Percentiles rank a stretch among this genome's conserved stretches.
Evolutionary conservation across 2,329 filamentous ascomycete species (phyloP).

Genomic region (Diaporthe citriasiana): DNA sequence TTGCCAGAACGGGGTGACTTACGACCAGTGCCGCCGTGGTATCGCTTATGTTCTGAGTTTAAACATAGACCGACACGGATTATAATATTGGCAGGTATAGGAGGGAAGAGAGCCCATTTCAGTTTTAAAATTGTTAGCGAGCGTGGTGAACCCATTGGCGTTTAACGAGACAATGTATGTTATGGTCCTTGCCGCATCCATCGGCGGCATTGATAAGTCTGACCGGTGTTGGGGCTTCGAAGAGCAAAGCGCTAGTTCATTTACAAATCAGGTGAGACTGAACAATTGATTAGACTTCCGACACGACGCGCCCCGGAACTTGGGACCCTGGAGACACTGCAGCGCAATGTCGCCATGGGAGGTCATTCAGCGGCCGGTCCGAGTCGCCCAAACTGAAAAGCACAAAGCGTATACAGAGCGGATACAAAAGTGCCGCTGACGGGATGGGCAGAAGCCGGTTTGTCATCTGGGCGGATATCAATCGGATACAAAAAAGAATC

Average conservation of each 20-base stretch:
- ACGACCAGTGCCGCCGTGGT: too few species aligned
- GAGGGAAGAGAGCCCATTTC: too few species aligned
- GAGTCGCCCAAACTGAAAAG: not conserved
- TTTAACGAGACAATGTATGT: too few species aligned
- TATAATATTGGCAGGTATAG: too few species aligned
- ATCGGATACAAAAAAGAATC: conserved; percentile 16
- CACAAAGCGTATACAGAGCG: not conserved
- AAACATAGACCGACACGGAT: too few species aligned
- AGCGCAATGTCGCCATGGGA: not conserved
- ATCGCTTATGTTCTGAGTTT: too few species aligned
- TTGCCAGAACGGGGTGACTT: too few species aligned
- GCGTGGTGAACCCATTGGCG: too few species aligned
- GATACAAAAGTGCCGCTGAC: not conserved
- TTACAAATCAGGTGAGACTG: not conserved
- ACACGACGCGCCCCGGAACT: not conserved
- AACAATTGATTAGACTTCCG: not conserved
- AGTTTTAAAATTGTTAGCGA: too few species aligned
- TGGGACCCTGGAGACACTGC: not conserved
- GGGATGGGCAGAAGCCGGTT: not conserved
- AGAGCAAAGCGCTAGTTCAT: too few species aligned
- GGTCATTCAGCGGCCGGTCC: not conserved
- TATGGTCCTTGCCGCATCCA: not conserved
- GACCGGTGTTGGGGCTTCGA: not conserved
- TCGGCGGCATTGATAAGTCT: not conserved
- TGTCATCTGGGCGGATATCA: conserved; percentile 12